phyloP scores from a whole-genome alignment of 106 monocot genomes.

The Apostasia ramifera region DNA sequence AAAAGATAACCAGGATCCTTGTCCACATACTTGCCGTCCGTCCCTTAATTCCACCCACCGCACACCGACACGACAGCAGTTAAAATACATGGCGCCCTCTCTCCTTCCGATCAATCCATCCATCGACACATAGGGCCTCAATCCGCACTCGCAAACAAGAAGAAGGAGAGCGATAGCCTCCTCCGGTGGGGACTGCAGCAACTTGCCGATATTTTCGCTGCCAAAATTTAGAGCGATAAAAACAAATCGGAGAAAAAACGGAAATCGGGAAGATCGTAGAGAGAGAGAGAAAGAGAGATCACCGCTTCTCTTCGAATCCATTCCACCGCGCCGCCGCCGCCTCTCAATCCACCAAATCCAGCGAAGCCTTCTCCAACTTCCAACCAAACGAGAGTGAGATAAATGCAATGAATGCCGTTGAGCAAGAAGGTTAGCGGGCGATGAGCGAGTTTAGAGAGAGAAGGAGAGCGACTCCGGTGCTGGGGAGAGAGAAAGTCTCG shows the following conservation, averaged over 20 bases:
- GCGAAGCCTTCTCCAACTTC: not conserved
- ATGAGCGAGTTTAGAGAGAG: no score
- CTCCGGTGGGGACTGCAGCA: constrained; percentile 2
- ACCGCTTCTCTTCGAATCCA: constrained; percentile 1
- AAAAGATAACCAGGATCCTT: not conserved
- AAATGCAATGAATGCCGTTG: not conserved
- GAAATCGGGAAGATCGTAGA: not conserved
- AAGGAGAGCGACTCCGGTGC: no score
- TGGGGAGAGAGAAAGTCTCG: no score
- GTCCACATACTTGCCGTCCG: not conserved
- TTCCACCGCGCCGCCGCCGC: not conserved
- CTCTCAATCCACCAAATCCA: not conserved
- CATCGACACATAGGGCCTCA: not conserved
- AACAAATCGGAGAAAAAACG: not conserved
- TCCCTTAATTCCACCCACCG: not conserved
- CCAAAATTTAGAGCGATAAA: not conserved
- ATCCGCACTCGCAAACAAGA: not conserved
- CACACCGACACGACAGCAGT: not conserved
- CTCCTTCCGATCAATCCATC: not conserved
- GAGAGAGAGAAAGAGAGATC: not conserved
- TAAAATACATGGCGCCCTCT: no score
- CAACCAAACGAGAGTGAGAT: not conserved
- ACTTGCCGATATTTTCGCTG: constrained; percentile 2
- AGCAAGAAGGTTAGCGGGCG: not conserved
- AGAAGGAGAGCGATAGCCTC: not conserved